Base-by-base conservation (phyloP, 2,329 filamentous ascomycete species). In the Gremmenia infestans region DNA sequence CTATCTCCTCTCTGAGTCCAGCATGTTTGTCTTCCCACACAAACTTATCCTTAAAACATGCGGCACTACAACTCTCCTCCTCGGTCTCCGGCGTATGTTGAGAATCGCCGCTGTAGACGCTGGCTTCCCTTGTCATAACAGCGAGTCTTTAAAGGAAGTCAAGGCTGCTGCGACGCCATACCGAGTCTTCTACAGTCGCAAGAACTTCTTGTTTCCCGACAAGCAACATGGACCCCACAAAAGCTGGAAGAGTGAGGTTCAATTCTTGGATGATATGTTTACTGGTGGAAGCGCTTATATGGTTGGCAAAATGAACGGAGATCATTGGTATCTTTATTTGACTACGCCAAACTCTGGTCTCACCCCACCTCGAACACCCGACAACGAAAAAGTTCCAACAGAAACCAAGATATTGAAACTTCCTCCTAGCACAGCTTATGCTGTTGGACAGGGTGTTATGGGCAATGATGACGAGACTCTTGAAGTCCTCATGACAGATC, bases 21-120 rank as follows among this genome's bases (percentile, higher is more conserved):
- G 94, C 88, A 96, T 99, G 92, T 99, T 99, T 72, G 91, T 99
- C 66, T 99, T 96, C 74, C 91, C 92, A n/a, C 94, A 99, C 82
- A 99, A 99, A 80, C 82, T 99, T 62, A 96, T 99, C 59, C 79
- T 99, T 64, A 99, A 99, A 83, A 99, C 94, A 7, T 99, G 94
- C 69, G 94, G 94, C 58, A 99, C 94, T 23, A 99, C 94, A 14
- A 99, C 94, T 2, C 78, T 99, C 52, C 82, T 99, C 6, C 87
- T 89, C 48, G 94, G 94, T 19, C 81, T 99, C 47, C 90, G 91
- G 64, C 90, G 91, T 64, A 87, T 99, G 72, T 80, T 99, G 53
- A 91, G 95, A 72, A 96, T 97, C 68, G 94, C 94, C 32, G 89
- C 91, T 48, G 75, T 86, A 50, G 81, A 93, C 63, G 93, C 90